Percentiles rank a stretch among this genome's conserved stretches.
Conservation (phyloP, 192 early-diverging fungal species). For the Backusella circina region DNA sequence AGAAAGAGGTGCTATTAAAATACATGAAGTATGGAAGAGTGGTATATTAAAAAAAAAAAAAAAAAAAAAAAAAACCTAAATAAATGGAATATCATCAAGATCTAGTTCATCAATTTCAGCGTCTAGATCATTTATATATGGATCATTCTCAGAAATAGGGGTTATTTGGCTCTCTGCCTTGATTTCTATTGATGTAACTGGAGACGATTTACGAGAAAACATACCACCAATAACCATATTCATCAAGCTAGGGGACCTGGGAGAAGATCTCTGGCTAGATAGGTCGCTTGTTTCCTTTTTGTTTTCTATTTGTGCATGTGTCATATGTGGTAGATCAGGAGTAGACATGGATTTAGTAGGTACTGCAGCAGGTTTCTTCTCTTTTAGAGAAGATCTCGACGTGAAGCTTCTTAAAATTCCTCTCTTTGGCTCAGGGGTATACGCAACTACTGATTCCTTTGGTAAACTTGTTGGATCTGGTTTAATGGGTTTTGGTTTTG, state of each 20-base stretch:
- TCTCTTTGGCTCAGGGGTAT: conserved; percentile 6
- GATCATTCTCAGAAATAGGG: background rate
- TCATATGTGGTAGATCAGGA: background rate
- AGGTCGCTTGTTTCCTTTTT: background rate
- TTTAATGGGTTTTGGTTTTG: conserved; percentile 27
- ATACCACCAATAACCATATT: conserved; percentile 1
- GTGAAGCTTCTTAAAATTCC: conserved; percentile 25
- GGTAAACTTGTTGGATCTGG: conserved; percentile 21
- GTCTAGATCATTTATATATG: background rate
- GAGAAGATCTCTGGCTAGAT: background rate
- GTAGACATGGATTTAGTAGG: background rate
- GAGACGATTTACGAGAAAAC: background rate
- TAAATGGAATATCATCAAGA: conserved; percentile 26
- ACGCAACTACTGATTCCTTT: conserved; percentile 1
- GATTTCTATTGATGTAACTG: background rate
- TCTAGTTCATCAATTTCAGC: conserved; percentile 14
- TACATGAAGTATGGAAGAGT: background rate
- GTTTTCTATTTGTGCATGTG: background rate
- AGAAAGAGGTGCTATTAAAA: background rate
- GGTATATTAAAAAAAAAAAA: background rate
- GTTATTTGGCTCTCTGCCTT: background rate
- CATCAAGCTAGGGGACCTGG: background rate
- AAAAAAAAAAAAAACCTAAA: background rate
- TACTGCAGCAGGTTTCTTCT: background rate
- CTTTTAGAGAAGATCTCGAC: background rate